Base-by-base conservation (phyloP, 2,329 filamentous ascomycete genomes). In the Verticillium albo-atrum region DNA sequence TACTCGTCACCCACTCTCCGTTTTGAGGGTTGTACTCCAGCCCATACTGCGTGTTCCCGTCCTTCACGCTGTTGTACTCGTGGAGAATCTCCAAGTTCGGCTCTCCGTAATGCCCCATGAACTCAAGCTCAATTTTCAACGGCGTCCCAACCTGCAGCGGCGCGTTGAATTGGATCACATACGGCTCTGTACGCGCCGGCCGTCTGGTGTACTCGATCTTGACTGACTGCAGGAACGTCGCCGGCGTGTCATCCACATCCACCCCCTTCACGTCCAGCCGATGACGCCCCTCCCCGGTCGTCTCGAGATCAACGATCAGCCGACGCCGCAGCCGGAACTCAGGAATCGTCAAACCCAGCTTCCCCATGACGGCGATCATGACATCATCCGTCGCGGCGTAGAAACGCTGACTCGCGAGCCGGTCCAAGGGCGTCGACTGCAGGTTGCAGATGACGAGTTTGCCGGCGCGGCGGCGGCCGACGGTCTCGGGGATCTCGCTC, bases 41-140 rank as follows among this genome's bases (percentile, higher is more conserved):
- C 10, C 71, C 59, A 42, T 71, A 70, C 54, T 64, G 27, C 0
- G 55, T 25, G 37, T 66, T 55, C 4, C 20, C 34, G 17, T 60
- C 62, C 2, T 54, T 50, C 2, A 64, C 60, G 3, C 42, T 61
- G 1, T 52, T 51, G 26, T 66, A 65, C 17, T 59, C 56, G 54
- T 69, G 66, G 4, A 30, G 50, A 1, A 70, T 56, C 55, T 72
- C 69, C 35, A 79, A 54, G 37, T 74, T 75, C 0, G 77, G 77
- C 62, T 80, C 78, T 2, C 71, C 70, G 30, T 80, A 80, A 56
- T 80, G 72, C 0, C 78, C 77, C 75, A 80, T 80, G 10, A 80
- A 80, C 61, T 80, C 73, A 3, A 80, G 64, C 25, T 76, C 72
- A 0, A 79, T 63, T n/a, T 69, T 72, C 23, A 78, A 55, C 3